These are phyloP conservation scores for Cercospora brassicicola DNA, from an alignment of 2,329 filamentous ascomycete genomes.

Conservation along the genomic window DNA sequence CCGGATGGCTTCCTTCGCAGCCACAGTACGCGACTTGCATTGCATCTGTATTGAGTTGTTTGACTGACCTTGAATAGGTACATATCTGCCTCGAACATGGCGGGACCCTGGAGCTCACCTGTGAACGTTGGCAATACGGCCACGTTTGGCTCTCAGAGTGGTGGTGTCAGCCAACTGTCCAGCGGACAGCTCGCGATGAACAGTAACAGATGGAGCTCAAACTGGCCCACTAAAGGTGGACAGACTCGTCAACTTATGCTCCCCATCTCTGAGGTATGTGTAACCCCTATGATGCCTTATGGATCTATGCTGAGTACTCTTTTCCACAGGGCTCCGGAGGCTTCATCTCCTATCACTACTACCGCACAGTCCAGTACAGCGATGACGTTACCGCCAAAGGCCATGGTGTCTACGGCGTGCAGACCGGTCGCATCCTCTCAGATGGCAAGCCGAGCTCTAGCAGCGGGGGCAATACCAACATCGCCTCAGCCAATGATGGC, in stretches of 20 bases:
- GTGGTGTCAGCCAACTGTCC: slow-evolving; percentile 17
- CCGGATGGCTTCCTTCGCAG: slow-evolving; percentile 28
- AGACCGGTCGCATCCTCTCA: slow-evolving; percentile 26
- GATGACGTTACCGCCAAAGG: slow-evolving; percentile 21
- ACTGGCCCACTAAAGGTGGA: slow-evolving; percentile 24
- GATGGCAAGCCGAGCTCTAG: slow-evolving; percentile 19
- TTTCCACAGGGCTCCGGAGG: slow-evolving; percentile 19
- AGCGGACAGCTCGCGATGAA: slow-evolving; percentile 21
- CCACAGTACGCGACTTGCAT: slow-evolving; percentile 10
- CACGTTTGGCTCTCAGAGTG: slow-evolving; percentile 26
- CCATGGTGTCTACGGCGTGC: slow-evolving; percentile 26
- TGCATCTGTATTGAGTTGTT: too few species aligned
- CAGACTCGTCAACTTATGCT: slow-evolving; percentile 25
- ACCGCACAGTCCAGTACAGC: slow-evolving; percentile 21
- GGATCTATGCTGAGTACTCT: background rate
- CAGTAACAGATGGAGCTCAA: slow-evolving; percentile 23
- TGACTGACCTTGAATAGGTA: background rate
- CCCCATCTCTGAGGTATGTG: slow-evolving; percentile 12
- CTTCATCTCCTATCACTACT: slow-evolving; percentile 25
- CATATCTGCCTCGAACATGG: slow-evolving; percentile 21
- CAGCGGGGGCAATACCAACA: slow-evolving; percentile 15
- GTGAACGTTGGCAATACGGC: slow-evolving; percentile 23
- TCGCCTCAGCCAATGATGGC: slow-evolving; percentile 23
- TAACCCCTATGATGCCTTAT: background rate
- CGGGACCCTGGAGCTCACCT: slow-evolving; percentile 22